phyloP scores from a whole-genome alignment of 2,329 filamentous ascomycete genomes.

The Pestalotiopsis sp. region DNA sequence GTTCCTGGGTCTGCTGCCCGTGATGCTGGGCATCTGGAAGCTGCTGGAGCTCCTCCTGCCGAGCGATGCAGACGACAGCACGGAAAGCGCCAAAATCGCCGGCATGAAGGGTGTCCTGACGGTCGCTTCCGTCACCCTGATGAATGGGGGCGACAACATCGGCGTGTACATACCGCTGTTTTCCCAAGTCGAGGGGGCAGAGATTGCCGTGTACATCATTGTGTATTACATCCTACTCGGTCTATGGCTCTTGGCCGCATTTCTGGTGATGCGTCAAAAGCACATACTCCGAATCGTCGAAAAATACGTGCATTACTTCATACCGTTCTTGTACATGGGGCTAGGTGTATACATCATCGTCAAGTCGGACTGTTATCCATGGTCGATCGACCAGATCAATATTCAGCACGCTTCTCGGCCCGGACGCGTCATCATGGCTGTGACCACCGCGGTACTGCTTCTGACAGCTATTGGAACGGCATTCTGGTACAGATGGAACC shows the following conservation, averaged over 20 bases:
- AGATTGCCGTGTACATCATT: constrained; percentile 35
- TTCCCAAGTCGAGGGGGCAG: constrained; percentile 31
- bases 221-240: constrained; percentile 35
- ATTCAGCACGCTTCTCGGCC: not conserved
- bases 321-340: constrained; percentile 36
- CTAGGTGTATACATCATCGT: constrained; percentile 34
- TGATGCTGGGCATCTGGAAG: constrained; percentile 35
- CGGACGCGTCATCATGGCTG: constrained; percentile 8
- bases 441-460: constrained; percentile 7
- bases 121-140: constrained; percentile 33
- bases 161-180: constrained; percentile 37
- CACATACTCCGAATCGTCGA: constrained; percentile 28
- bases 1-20: constrained; percentile 35
- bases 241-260: constrained; percentile 32
- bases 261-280: constrained; percentile 32
- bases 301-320: constrained; percentile 26
- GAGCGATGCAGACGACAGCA: constrained; percentile 17
- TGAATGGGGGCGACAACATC: constrained; percentile 39
- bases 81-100: constrained; percentile 14
- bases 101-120: constrained; percentile 27
- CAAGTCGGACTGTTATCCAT: constrained; percentile 35
- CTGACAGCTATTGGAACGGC: constrained; percentile 4
- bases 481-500: constrained; percentile 1
- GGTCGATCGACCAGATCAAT: constrained; percentile 27
- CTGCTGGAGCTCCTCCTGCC: constrained; percentile 23